Evolutionary conservation across 148 eudicot species (phyloP), one percentile per base, ranked within the genome.

Genomic region (Salicornia ramosissima): DNA sequence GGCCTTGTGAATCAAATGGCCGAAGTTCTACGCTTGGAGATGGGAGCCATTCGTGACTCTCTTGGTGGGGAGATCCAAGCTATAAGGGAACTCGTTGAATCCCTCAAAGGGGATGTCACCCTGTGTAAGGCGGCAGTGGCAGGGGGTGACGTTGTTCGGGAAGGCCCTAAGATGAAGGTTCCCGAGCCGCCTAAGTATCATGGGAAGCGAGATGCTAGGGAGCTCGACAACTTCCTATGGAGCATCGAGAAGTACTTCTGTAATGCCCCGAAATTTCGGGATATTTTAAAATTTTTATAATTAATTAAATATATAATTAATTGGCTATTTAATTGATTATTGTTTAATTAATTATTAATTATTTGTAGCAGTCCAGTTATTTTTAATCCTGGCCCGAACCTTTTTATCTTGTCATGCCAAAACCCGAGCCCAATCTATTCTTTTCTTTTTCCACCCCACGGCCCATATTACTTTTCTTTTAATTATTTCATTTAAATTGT

Each of bases 131-230:
- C 63, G 15, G 63, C 36, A 1, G n/a, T 29, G 16, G 63, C 63
- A 26, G 63, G n/a, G 34, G 63, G 63, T 58, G 63, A 34, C 63
- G 14, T 8, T 0, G 14, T 29, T 2, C 18, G 63, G 3, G 39
- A 26, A 4, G 39, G 36, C 10, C 63, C 63, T 4, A 58, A 58
- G 36, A 29, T 58, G 18, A 58, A 58, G 49, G 51, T 64, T 2
- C 50, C 29, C 14, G 67, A 64, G 13, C 69, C 69, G 19, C 69
- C 69, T 0, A 45, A 45, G 24, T 65, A 7, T 14, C n/a, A 10
- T 46, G 54, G 54, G 21, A 26, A 46, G 34, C 26, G 69, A 4
- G 69, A 45, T 39, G 39, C 69, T n/a, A 65, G 30, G 21, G 54
- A 28, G 22, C 13, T 25, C 9, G 53, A 65, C 18, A 65, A 65